phyloP scores from a whole-genome alignment of 768 basidiomycete genomes.

The Tylopilus intermedius region DNA sequence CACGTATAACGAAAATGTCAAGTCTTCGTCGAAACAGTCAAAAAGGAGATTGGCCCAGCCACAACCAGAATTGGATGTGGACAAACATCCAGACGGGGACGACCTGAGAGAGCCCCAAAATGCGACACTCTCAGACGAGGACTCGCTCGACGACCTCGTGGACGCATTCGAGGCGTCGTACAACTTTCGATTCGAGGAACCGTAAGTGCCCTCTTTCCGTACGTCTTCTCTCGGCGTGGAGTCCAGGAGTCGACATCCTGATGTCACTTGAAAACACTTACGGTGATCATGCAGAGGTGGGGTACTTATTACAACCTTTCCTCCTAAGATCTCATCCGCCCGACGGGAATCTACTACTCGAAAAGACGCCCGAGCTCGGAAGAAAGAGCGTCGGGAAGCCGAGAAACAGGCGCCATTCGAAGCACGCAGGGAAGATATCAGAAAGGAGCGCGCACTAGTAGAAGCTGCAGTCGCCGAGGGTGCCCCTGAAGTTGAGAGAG shows the following conservation, averaged over 20 bases:
- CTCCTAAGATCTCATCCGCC: constrained; percentile 65
- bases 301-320: constrained; percentile 63
- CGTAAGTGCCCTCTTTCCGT: constrained; percentile 48
- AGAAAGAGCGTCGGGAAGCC: constrained; percentile 66
- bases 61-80: constrained; percentile 13
- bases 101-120: constrained; percentile 23
- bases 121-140: constrained; percentile 48
- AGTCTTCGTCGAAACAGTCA: constrained; percentile 30
- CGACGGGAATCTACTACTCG: constrained; percentile 73
- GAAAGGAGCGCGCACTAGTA: constrained; percentile 56
- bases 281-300: constrained; percentile 47
- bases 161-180: constrained; percentile 95
- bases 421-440: constrained; percentile 70
- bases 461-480: constrained; percentile 70
- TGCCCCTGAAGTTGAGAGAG: constrained; percentile 31
- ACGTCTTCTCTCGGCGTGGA: too few species aligned
- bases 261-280: neutral
- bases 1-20: constrained; percentile 77
- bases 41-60: constrained; percentile 19
- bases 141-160: constrained; percentile 84
- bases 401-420: constrained; percentile 68
- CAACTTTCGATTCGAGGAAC: constrained; percentile 97
- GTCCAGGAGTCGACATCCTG: too few species aligned
- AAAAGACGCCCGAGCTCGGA: constrained; percentile 78
- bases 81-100: constrained; percentile 13